Evolutionary conservation across 495 filamentous ascomycete genomes (phyloP).

Genomic region (Xylaria scruposa): DNA sequence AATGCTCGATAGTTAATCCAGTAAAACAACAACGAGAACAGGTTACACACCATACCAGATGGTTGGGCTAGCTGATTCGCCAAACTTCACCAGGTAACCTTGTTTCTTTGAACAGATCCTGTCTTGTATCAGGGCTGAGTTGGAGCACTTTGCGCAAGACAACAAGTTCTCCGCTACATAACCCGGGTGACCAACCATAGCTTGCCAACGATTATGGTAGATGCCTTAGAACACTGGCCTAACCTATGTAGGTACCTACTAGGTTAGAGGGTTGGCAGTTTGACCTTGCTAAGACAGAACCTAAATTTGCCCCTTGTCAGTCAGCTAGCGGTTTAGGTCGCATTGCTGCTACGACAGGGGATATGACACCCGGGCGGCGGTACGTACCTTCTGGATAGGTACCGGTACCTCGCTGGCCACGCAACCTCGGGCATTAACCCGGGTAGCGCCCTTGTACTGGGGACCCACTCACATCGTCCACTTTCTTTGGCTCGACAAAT

Average conservation of each 20-base stretch:
- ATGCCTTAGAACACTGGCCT: background rate
- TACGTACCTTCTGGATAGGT: background rate
- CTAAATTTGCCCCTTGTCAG: conserved; percentile 2
- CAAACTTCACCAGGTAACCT: background rate
- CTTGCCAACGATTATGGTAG: conserved; percentile 18
- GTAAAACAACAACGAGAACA: background rate
- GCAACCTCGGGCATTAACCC: background rate
- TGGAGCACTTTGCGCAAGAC: background rate
- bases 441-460: background rate
- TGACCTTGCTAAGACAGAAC: background rate
- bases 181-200: conserved; percentile 17
- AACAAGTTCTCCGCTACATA: background rate
- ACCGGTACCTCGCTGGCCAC: background rate
- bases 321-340: background rate
- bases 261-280: background rate
- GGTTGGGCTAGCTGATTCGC: background rate
- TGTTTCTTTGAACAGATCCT: background rate
- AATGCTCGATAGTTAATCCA: background rate
- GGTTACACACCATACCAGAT: background rate
- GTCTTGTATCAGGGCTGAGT: background rate
- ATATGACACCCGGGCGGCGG: background rate
- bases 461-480: conserved; percentile 20
- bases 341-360: conserved; percentile 10
- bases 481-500: conserved; percentile 26
- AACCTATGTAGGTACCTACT: no score